Conservation (phyloP, 1,284 basidiomycete genomes). For the Lignosus rhinocerotis region DNA sequence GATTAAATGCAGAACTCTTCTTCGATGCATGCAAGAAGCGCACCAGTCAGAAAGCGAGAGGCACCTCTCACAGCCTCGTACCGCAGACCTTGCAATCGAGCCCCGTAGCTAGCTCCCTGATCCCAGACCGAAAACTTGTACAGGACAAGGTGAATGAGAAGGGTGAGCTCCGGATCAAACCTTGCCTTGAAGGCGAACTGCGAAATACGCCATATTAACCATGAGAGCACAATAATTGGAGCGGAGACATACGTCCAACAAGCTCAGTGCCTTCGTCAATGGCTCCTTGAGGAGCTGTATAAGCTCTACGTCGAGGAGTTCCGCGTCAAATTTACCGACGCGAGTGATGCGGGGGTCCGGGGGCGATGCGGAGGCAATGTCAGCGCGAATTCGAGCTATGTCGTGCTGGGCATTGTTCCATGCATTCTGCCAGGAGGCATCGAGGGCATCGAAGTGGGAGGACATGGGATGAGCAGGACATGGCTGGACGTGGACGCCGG, state of each 20-base stretch:
- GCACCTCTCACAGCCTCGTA: constrained; percentile 38
- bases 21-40: not conserved
- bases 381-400: constrained; percentile 47
- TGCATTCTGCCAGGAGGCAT: constrained; percentile 53
- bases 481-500: constrained; percentile 13
- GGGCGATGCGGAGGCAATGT: constrained; percentile 33
- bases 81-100: constrained; percentile 85
- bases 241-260: constrained; percentile 60
- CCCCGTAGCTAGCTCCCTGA: constrained; percentile 84
- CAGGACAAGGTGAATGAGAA: constrained; percentile 76
- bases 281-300: constrained; percentile 83
- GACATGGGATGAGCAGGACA: constrained; percentile 24
- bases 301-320: constrained; percentile 90
- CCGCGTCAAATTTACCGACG: constrained; percentile 92
- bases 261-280: constrained; percentile 72
- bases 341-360: constrained; percentile 60
- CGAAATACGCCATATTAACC: not conserved
- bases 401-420: constrained; percentile 62
- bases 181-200: constrained; percentile 65
- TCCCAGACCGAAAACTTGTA: constrained; percentile 88
- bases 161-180: constrained; percentile 80
- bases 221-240: not conserved
- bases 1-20: constrained; percentile 3
- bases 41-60: constrained; percentile 3
- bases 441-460: constrained; percentile 17